phyloP scores from a whole-genome alignment of 768 basidiomycete species.

The Serendipita vermifera region DNA sequence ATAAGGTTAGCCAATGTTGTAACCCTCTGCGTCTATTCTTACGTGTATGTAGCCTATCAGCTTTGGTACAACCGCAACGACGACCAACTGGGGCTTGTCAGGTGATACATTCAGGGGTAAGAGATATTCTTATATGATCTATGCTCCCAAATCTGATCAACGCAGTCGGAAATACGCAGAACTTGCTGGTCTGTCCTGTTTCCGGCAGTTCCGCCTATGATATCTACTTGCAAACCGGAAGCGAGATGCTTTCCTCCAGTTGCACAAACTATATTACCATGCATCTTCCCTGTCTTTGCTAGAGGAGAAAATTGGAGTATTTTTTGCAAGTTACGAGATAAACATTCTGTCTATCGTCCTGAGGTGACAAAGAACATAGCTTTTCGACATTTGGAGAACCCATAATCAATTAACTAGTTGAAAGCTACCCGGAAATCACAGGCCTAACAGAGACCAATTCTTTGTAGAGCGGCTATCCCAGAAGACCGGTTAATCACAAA shows the following conservation, averaged over 20 bases:
- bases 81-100: constrained; percentile 44
- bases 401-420: no score
- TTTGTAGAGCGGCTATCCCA: no score
- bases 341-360: no score
- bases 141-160: constrained; percentile 22
- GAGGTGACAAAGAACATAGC: no score
- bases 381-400: no score
- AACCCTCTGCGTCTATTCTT: neutral
- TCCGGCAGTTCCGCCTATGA: constrained; percentile 31
- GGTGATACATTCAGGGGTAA: constrained; percentile 42
- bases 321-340: no score
- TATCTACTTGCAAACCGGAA: constrained; percentile 39
- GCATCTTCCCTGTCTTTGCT: neutral
- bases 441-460: no score
- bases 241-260: constrained; percentile 23
- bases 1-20: constrained; percentile 22
- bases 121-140: no score
- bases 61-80: constrained; percentile 34
- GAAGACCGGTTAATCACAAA: no score
- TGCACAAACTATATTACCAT: neutral
- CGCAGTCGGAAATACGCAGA: constrained; percentile 31
- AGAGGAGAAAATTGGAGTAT: no score
- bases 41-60: constrained; percentile 24
- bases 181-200: constrained; percentile 41
- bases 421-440: no score